Evolutionary conservation across 306 rosid genomes (phyloP), one percentile per base, ranked within the genome.

Genomic region (Citrullus amarus): DNA sequence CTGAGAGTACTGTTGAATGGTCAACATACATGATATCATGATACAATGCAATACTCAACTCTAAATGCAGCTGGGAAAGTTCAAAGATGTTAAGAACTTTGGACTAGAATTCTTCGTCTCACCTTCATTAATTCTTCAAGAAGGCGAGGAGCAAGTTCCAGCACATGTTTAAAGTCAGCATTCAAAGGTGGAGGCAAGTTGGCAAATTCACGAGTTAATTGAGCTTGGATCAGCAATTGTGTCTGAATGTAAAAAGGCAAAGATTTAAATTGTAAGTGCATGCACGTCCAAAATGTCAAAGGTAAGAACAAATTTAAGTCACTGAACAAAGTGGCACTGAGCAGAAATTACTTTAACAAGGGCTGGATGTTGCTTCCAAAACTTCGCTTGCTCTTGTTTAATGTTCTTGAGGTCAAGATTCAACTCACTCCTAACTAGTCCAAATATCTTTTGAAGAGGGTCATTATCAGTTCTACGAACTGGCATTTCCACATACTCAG

Each of bases 101-200:
- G n/a, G 28, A 74, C 46, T 30, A 51, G 30, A 34, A 74, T 18
- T 32, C 61, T 53, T 51, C 50, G 53, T 38, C 70, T 39, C 84
- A 92, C 99, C 99, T 92, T 96, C 99, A 96, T 87, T 85, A 92
- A 84, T 86, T 96, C 99, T 89, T 96, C 99, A 83, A 96, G 98
- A 72, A 96, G 96, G 60, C 97, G 96, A 68, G 99, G 98, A 58
- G 97, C 96, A 53, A 93, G 90, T 81, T 96, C 99, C 82, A 96
- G 85, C 78, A 92, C 93, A 78, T 83, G 88, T 83, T 86, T 92
- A 85, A 92, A 91, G 90, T 92, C 97, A 65, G 88, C 88, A 62
- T 90, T 82, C 88, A 96, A 71, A 34, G 96, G 87, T 76, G 98
- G 93, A 75, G 97, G 88, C 85, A 92, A 76, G 36, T 89, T 79